Percentiles rank a stretch among this genome's conserved stretches.
These are phyloP conservation scores for Lactifluus subvellereus DNA, from an alignment of 768 basidiomycete species.

Conservation along the genomic window DNA sequence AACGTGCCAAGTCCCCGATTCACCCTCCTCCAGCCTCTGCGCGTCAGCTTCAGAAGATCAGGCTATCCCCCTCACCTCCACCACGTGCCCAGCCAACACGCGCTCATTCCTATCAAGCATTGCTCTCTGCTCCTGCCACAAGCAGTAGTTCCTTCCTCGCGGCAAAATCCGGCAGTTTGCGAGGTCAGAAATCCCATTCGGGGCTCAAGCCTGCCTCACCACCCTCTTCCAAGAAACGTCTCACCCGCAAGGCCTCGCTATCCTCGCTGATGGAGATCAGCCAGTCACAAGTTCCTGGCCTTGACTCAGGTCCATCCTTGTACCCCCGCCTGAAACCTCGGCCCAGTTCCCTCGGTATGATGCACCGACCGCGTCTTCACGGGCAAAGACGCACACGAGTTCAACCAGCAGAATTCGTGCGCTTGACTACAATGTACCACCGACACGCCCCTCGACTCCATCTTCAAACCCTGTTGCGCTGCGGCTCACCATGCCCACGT, in stretches of 20 bases:
- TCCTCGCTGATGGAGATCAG: conserved; percentile 65
- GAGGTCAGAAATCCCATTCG: conserved; percentile 79
- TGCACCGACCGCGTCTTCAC: conserved; percentile 74
- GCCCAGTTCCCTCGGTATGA: conserved; percentile 53
- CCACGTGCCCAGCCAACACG: conserved; percentile 44
- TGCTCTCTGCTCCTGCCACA: conserved; percentile 43
- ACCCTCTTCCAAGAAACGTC: conserved; percentile 53
- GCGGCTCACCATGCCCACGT: conserved; percentile 84
- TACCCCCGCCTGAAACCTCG: conserved; percentile 32
- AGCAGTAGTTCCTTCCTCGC: conserved; percentile 54
- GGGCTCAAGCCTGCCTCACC: conserved; percentile 74
- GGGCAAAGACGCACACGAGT: conserved; percentile 63
- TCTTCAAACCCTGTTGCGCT: conserved; percentile 71
- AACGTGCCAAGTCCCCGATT: conserved; percentile 67
- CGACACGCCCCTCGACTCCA: conserved; percentile 73
- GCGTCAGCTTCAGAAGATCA: conserved; percentile 61
- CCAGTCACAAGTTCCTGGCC: conserved; percentile 51
- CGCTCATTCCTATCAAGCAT: conserved; percentile 50
- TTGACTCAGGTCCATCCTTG: conserved; percentile 35
- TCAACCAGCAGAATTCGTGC: conserved; percentile 57
- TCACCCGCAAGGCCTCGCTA: conserved; percentile 72
- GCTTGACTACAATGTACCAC: conserved; percentile 63
- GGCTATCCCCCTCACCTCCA: conserved; percentile 66
- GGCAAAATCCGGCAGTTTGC: conserved; percentile 67
- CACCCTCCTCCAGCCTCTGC: conserved; percentile 65